These are phyloP conservation scores for Phaeodactylum tricornutum DNA, from an alignment of 108 stramenopile genomes.

Conservation along the genomic window DNA sequence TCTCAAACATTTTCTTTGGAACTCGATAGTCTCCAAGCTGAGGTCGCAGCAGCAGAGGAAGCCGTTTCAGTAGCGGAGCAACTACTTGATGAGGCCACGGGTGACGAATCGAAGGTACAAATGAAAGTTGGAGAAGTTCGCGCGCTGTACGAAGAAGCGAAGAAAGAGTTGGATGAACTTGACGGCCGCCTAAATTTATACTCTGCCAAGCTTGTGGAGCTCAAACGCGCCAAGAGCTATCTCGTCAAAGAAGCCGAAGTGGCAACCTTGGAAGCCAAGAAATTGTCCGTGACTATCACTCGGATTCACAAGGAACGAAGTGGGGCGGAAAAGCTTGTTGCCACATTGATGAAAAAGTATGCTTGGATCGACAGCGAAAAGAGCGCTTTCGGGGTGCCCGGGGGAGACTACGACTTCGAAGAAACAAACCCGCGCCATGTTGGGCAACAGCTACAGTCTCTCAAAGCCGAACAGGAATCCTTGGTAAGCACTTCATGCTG, in stretches of 20 bases:
- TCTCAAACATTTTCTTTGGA: constrained; percentile 71
- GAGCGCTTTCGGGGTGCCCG: constrained; percentile 86
- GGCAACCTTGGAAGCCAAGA: constrained; percentile 81
- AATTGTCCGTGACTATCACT: constrained; percentile 55
- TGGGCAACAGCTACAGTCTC: constrained; percentile 42
- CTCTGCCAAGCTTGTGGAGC: constrained; percentile 58
- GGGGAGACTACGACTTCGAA: constrained; percentile 94
- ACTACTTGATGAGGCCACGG: constrained; percentile 46
- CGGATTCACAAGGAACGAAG: constrained; percentile 64
- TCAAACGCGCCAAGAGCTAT: constrained; percentile 40
- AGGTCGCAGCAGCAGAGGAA: constrained; percentile 56
- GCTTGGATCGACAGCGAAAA: constrained; percentile 93
- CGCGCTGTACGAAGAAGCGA: constrained; percentile 66
- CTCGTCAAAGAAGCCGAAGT: constrained; percentile 59
- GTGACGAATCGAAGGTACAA: constrained; percentile 46
- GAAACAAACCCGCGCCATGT: constrained; percentile 58
- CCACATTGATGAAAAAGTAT: constrained; percentile 61
- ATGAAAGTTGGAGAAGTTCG: constrained; percentile 76
- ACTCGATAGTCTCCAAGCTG: constrained; percentile 62
- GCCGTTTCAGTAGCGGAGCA: constrained; percentile 43
- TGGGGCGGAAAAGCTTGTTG: constrained; percentile 60
- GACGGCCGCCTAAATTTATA: constrained; percentile 57
- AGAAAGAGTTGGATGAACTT: constrained; percentile 46
- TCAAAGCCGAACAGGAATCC: constrained; percentile 77
- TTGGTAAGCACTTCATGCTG: constrained; percentile 34